Evolutionary conservation across 306 rosid genomes (phyloP), one percentile per base, ranked within the genome.

Genomic region (Prunus dulcis): DNA sequence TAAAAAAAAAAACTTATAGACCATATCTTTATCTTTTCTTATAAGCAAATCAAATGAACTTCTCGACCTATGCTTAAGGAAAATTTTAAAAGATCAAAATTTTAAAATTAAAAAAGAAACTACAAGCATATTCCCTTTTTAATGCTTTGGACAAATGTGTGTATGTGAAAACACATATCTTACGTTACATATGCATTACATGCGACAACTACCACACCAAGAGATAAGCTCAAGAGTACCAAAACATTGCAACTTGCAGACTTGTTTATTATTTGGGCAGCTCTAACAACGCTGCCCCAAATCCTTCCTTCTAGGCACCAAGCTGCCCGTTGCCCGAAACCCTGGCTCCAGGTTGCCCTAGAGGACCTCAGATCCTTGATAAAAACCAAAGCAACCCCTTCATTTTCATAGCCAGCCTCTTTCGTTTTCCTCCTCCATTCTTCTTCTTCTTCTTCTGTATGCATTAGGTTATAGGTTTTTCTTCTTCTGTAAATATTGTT

Each of bases 291-390:
- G 2, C 80, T 71, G 75, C 69, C 70, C 66, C 50, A 23, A 12
- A 51, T 12, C 64, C 75, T 45, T 69, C 53, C 51, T 47, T 68
- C 11, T 38, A 22, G 6, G 45, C 71, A 57, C 60, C 73, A n/a
- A 41, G 38, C 75, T 38, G 62, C 78, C 83, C 79, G 84, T 38
- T 82, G 86, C 82, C 89, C 87, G 68, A 74, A 77, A 78, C 60
- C 86, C 57, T 22, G 47, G 64, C 78, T 9, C 56, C 70, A 5
- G 30, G 32, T 30, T 68, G 78, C 81, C 87, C 90, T 83, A 78
- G 60, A 15, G n/a, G 23, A 32, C 32, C 62, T 83, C 9, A 64
- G 25, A 55, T 67, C 69, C 19, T 30, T 28, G 76, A 47, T 84
- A 84, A 71, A 77, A 51, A 1, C 73, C 72, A 61, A 41, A 12